Evolutionary conservation across 805 yeast species (phyloP).

Genomic region (Schizosaccharomyces lindneri): DNA sequence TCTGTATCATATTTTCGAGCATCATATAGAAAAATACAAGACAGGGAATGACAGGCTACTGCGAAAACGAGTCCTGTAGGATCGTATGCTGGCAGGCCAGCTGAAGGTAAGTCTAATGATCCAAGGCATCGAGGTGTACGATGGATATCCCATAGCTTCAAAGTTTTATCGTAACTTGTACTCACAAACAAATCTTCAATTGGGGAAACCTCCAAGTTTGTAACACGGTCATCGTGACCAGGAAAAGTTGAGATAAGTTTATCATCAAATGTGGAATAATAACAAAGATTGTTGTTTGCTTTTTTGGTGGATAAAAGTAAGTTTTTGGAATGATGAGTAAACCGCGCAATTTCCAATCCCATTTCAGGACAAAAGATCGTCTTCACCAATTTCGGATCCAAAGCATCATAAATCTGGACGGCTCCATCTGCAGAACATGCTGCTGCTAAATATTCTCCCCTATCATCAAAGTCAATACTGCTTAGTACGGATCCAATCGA

Average conservation of each 20-base stretch:
- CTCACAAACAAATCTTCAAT: conserved; percentile 37
- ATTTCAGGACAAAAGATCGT: conserved; percentile 39
- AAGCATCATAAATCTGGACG: conserved; percentile 69
- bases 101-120: conserved; percentile 26
- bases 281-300: conserved; percentile 47
- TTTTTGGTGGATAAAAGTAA: conserved; percentile 68
- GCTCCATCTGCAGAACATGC: conserved; percentile 86
- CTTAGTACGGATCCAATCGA: background rate
- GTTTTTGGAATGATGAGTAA: conserved; percentile 47
- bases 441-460: conserved; percentile 53
- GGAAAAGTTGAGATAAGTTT: conserved; percentile 60
- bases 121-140: conserved; percentile 45
- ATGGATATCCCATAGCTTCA: conserved; percentile 60
- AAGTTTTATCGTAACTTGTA: conserved; percentile 51
- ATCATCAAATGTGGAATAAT: conserved; percentile 51
- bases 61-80: conserved; percentile 70
- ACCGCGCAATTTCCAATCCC: conserved; percentile 69
- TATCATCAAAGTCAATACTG: conserved; percentile 47
- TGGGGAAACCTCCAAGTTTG: conserved; percentile 49
- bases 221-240: conserved; percentile 65
- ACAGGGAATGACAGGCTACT: conserved; percentile 24
- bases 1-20: conserved; percentile 29
- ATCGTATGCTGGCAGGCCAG: conserved; percentile 44
- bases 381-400: background rate
- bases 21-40: conserved; percentile 35